These are phyloP conservation scores for Citrus mangshanensis DNA, from an alignment of 345 rosid species.

Conservation along the genomic window DNA sequence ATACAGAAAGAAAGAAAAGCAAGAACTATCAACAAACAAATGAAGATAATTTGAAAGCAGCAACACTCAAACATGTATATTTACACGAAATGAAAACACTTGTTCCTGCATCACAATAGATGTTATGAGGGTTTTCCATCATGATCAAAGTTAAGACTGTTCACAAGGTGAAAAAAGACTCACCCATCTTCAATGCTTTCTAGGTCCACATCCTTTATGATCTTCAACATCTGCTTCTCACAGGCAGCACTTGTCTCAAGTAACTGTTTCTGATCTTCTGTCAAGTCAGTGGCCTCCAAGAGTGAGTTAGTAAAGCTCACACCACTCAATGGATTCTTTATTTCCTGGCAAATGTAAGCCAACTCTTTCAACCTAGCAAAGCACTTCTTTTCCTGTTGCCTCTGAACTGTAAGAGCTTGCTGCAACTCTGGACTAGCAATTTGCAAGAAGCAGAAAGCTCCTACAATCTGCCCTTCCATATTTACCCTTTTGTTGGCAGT, in stretches of 20 bases:
- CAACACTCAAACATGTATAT: not conserved
- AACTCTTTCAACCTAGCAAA: constrained; percentile 75
- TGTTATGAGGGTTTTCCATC: not conserved
- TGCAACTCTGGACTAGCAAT: constrained; percentile 92
- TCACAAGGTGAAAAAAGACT: constrained; percentile 17
- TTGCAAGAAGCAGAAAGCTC: constrained; percentile 97
- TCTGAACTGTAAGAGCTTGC: constrained; percentile 70
- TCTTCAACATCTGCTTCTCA: constrained; percentile 78
- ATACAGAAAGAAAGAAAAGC: not conserved
- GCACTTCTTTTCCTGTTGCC: constrained; percentile 62
- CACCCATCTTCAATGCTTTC: constrained; percentile 82
- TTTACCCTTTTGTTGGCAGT: constrained; percentile 83
- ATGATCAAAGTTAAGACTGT: not conserved
- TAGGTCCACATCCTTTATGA: constrained; percentile 59
- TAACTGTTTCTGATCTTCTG: constrained; percentile 85
- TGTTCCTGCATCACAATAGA: not conserved
- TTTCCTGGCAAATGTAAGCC: constrained; percentile 74
- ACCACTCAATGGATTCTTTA: constrained; percentile 77
- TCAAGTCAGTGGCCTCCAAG: constrained; percentile 64
- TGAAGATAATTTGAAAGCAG: not conserved
- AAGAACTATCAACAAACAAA: not conserved
- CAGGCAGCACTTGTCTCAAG: constrained; percentile 83
- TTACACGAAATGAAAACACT: not conserved
- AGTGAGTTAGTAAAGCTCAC: constrained; percentile 72
- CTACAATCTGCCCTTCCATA: constrained; percentile 66